These are phyloP conservation scores for Chaetomium tenue DNA, from an alignment of 495 filamentous ascomycete species.

Conservation along the genomic window DNA sequence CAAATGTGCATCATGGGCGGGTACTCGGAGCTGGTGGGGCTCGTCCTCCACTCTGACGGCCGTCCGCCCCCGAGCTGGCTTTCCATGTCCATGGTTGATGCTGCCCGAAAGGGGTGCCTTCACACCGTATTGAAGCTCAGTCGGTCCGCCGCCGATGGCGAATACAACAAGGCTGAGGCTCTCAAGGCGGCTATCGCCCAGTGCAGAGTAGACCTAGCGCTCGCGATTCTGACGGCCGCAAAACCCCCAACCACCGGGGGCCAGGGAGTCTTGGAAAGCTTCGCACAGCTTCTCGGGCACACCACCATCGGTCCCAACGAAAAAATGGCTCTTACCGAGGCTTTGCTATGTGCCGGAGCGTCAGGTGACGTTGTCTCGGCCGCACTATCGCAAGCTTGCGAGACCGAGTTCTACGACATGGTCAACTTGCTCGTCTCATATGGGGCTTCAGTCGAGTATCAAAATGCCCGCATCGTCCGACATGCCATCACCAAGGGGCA, in stretches of 20 bases:
- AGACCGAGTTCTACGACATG: constrained; percentile 46
- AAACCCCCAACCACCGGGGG: constrained; percentile 39
- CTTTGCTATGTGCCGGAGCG: constrained; percentile 48
- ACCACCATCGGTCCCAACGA: constrained; percentile 43
- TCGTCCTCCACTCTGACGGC: constrained; percentile 47
- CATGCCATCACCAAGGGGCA: constrained; percentile 40
- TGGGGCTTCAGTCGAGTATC: constrained; percentile 48
- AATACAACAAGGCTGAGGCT: constrained; percentile 46
- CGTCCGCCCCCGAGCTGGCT: constrained; percentile 36
- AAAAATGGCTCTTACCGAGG: constrained; percentile 45
- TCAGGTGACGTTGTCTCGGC: constrained; percentile 40
- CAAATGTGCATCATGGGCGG: constrained; percentile 42
- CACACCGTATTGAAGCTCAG: constrained; percentile 47
- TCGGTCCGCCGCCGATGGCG: constrained; percentile 45
- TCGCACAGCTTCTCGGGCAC: constrained; percentile 40
- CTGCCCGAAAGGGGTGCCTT: constrained; percentile 43
- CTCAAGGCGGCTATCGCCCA: constrained; percentile 43
- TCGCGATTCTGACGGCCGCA: constrained; percentile 46
- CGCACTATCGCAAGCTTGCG: constrained; percentile 41
- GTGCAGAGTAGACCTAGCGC: constrained; percentile 44
- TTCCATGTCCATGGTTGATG: constrained; percentile 47
- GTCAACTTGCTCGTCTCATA: constrained; percentile 44
- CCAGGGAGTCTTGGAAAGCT: constrained; percentile 42
- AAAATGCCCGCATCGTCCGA: constrained; percentile 41
- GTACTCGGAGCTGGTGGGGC: constrained; percentile 41